Evolutionary conservation across 2,329 filamentous ascomycete species (phyloP).

Genomic region (Talaromyces islandicus): DNA sequence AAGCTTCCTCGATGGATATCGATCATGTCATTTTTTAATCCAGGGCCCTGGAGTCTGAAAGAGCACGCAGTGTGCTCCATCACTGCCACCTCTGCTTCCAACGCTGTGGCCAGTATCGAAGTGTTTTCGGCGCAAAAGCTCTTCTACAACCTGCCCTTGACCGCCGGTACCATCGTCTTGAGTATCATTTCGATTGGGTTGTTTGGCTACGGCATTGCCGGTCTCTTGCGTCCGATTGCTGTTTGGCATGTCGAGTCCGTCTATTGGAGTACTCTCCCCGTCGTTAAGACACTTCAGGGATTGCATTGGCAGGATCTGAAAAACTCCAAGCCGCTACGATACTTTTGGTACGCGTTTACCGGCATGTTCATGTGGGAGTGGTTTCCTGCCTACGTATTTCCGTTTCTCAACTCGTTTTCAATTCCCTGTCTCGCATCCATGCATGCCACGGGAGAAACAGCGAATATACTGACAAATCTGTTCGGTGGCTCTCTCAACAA

Average conservation of each 20-base stretch:
- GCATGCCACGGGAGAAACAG: slow-evolving; percentile 44
- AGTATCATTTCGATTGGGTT: slow-evolving; percentile 49
- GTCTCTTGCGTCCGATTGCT: slow-evolving; percentile 48
- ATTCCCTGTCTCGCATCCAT: slow-evolving; percentile 50
- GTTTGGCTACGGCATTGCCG: slow-evolving; percentile 52
- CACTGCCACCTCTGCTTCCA: slow-evolving; percentile 50
- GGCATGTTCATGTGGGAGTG: slow-evolving; percentile 49
- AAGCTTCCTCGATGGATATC: slow-evolving; percentile 39
- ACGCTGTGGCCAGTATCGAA: slow-evolving; percentile 34
- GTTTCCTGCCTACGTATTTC: slow-evolving; percentile 51
- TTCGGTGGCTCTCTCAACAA: slow-evolving; percentile 51
- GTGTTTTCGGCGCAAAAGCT: slow-evolving; percentile 48
- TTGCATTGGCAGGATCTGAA: slow-evolving; percentile 50
- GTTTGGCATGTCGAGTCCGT: slow-evolving; percentile 54
- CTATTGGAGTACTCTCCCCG: slow-evolving; percentile 51
- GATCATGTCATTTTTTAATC: slow-evolving; percentile 44
- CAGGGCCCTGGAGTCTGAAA: slow-evolving; percentile 49
- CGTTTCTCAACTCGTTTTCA: slow-evolving; percentile 51
- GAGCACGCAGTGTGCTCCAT: slow-evolving; percentile 52
- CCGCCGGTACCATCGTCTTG: slow-evolving; percentile 43
- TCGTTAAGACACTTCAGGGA: slow-evolving; percentile 49
- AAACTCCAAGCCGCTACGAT: slow-evolving; percentile 46
- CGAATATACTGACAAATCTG: slow-evolving; percentile 39
- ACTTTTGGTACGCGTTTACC: slow-evolving; percentile 48
- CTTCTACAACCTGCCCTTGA: slow-evolving; percentile 47